phyloP scores from a whole-genome alignment of 257 asterid genomes.

The Rauvolfia tetraphylla region DNA sequence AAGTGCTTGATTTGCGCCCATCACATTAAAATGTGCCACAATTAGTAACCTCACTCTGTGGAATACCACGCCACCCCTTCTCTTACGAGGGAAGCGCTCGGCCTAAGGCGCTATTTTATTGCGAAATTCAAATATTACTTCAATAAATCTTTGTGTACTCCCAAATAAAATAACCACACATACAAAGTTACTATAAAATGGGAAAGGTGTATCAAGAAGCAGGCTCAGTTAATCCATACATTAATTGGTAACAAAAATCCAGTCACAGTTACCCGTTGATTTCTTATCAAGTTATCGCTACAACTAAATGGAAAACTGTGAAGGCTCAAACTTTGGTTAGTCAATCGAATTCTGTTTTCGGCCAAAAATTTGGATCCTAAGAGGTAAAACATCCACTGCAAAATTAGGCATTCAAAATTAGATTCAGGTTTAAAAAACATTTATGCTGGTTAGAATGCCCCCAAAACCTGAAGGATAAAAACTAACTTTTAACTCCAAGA shows the following conservation, averaged over 20 bases:
- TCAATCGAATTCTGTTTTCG: too few species aligned
- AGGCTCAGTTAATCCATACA: background rate
- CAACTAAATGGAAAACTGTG: too few species aligned
- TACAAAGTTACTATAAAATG: background rate
- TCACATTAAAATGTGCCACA: slow-evolving; percentile 75
- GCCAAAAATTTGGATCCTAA: background rate
- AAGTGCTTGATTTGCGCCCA: slow-evolving; percentile 38
- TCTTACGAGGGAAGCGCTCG: slow-evolving; percentile 62
- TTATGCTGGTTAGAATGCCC: background rate
- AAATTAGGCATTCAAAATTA: background rate
- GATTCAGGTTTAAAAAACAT: background rate
- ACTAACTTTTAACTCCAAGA: background rate
- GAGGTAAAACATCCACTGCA: background rate
- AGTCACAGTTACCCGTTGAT: background rate
- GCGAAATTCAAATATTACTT: background rate
- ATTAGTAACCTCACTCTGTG: slow-evolving; percentile 46
- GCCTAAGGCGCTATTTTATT: slow-evolving; percentile 53
- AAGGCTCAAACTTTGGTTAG: too few species aligned
- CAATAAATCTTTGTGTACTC: too few species aligned
- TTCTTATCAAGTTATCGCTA: background rate
- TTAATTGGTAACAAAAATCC: background rate
- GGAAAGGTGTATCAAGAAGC: background rate
- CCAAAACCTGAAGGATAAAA: background rate
- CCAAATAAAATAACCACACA: background rate
- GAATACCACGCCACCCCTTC: slow-evolving; percentile 69